These are phyloP conservation scores for Ceratobasidium sp. DNA, from an alignment of 1,284 basidiomycete species.

Conservation along the genomic window DNA sequence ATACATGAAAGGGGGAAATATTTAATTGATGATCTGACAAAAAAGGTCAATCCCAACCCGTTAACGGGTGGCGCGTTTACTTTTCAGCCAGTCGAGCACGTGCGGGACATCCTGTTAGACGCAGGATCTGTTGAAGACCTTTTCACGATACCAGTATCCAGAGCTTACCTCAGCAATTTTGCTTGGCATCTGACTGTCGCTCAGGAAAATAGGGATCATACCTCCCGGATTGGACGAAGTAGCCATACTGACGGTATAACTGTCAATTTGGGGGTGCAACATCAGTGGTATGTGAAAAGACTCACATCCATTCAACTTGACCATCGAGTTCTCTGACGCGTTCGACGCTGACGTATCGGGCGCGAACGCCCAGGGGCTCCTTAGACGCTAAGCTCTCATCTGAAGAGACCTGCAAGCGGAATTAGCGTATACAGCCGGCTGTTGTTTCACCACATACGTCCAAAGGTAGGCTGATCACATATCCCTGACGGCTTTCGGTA, in stretches of 20 bases:
- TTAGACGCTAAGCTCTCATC: neutral
- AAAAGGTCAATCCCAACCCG: too few species aligned
- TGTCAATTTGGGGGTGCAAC: too few species aligned
- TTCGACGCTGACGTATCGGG: constrained; percentile 37
- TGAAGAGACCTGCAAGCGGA: constrained; percentile 1
- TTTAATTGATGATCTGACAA: too few species aligned
- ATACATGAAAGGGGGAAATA: too few species aligned
- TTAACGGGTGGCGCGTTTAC: neutral
- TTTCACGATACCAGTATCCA: neutral
- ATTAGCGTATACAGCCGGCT: too few species aligned
- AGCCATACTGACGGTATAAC: too few species aligned
- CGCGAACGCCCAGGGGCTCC: constrained; percentile 32
- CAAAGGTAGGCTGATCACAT: constrained; percentile 30
- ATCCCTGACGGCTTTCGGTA: constrained; percentile 1
- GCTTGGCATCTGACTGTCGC: constrained; percentile 25
- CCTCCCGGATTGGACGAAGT: constrained; percentile 32
- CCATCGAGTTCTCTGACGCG: constrained; percentile 15
- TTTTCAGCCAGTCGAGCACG: constrained; percentile 28
- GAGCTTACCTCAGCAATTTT: constrained; percentile 23
- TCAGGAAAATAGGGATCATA: constrained; percentile 17
- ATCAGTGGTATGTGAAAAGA: too few species aligned
- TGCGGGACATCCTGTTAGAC: constrained; percentile 36
- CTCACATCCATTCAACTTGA: constrained; percentile 39
- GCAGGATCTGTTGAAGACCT: neutral
- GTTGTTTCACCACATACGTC: too few species aligned